Evolutionary conservation across 148 eudicot species (phyloP).

Genomic region (Diospyros kaki): DNA sequence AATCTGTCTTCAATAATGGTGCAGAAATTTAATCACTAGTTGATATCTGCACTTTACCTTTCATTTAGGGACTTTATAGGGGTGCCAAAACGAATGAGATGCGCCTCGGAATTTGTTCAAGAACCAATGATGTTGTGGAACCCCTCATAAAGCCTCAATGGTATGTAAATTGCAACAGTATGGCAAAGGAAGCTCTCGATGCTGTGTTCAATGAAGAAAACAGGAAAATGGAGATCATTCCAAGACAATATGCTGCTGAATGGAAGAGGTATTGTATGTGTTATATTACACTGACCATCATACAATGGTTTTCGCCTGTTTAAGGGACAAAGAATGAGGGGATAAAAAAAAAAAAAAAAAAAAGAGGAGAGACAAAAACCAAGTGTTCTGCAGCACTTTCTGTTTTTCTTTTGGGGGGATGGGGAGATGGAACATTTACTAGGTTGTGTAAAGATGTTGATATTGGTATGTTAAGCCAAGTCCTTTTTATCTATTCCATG

Average conservation of each 20-base stretch:
- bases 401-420: background rate
- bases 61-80: conserved; percentile 42
- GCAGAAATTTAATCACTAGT: background rate
- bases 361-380: background rate
- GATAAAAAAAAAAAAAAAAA: no score
- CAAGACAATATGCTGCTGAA: conserved; percentile 70
- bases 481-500: background rate
- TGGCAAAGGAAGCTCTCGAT: conserved; percentile 73
- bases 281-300: background rate
- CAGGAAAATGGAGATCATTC: conserved; percentile 63
- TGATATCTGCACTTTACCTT: conserved; percentile 23
- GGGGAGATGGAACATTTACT: no score
- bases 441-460: background rate
- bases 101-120: conserved; percentile 77
- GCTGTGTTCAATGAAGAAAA: conserved; percentile 51
- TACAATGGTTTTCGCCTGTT: background rate
- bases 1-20: background rate
- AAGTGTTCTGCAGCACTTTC: no score
- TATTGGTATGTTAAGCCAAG: background rate
- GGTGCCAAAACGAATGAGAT: conserved; percentile 67
- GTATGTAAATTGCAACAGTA: conserved; percentile 66
- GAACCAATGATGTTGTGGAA: conserved; percentile 76
- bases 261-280: conserved; percentile 65
- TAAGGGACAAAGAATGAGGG: background rate
- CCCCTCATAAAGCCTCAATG: conserved; percentile 88